These are phyloP conservation scores for Plasmopara viticola DNA, from an alignment of 352 stramenopile species.

Conservation along the genomic window DNA sequence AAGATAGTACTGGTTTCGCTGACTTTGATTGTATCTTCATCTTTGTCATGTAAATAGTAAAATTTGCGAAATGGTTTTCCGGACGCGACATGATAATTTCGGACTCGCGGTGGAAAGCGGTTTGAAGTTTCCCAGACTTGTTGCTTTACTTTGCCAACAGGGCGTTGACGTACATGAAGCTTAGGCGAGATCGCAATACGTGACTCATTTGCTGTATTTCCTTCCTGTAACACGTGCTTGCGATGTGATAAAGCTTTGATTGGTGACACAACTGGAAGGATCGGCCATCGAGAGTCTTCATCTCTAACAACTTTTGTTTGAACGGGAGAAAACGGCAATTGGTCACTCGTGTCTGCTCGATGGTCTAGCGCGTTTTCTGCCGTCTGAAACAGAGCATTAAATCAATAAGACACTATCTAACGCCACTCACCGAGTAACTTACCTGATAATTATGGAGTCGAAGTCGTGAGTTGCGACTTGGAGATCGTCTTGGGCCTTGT, in stretches of 20 bases:
- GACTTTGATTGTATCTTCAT: not conserved
- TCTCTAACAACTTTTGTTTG: slow-evolving; percentile 7
- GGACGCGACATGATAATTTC: slow-evolving; percentile 27
- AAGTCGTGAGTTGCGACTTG: slow-evolving; percentile 47
- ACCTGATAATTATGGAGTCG: slow-evolving; percentile 62
- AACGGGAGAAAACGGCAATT: slow-evolving; percentile 24
- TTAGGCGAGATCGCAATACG: slow-evolving; percentile 5
- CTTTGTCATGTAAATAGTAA: slow-evolving; percentile 6
- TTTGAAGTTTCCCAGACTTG: slow-evolving; percentile 22
- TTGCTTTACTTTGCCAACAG: slow-evolving; percentile 14
- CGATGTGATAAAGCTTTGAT: slow-evolving; percentile 39
- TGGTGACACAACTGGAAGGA: slow-evolving; percentile 45
- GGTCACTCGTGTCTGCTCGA: not conserved
- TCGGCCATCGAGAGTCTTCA: slow-evolving; percentile 17
- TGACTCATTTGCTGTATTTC: slow-evolving; percentile 7
- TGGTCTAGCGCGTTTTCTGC: not conserved
- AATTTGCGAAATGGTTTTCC: slow-evolving; percentile 17
- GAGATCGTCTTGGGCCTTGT: slow-evolving; percentile 32
- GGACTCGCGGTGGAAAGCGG: slow-evolving; percentile 25
- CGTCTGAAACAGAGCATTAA: not conserved
- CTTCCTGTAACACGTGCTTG: slow-evolving; percentile 38
- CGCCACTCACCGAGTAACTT: slow-evolving; percentile 5
- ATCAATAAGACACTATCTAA: slow-evolving; percentile 7
- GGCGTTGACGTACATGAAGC: slow-evolving; percentile 10
- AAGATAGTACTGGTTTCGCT: too few relatives aligned